These are phyloP conservation scores for Neopestalotiopsis sp. DNA, from an alignment of 2,329 filamentous ascomycete species.

Conservation along the genomic window DNA sequence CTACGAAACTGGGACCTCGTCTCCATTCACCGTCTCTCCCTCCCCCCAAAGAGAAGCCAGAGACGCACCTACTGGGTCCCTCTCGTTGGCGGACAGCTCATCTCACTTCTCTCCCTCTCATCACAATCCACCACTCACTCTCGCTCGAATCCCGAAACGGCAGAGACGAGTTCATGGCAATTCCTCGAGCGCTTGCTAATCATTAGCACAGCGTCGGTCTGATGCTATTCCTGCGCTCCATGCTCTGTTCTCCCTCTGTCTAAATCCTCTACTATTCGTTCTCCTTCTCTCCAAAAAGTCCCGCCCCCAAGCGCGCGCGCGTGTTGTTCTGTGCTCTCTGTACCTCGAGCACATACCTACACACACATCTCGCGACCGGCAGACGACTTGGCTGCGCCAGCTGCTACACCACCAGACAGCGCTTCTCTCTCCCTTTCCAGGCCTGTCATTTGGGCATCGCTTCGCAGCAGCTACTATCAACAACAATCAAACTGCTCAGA, in stretches of 20 bases:
- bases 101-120: slow-evolving; percentile 22
- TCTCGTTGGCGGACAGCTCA: slow-evolving; percentile 22
- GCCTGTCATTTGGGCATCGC: neutral
- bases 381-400: slow-evolving; percentile 9
- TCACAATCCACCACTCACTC: slow-evolving; percentile 18
- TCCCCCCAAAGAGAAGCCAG: neutral
- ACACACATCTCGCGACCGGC: slow-evolving; percentile 10
- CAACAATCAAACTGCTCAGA: neutral
- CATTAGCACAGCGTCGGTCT: slow-evolving; percentile 8
- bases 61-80: slow-evolving; percentile 10
- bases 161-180: slow-evolving; percentile 21
- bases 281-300: neutral
- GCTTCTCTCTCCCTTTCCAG: slow-evolving; percentile 1
- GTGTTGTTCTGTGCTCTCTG: neutral
- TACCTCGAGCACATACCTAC: neutral
- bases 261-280: neutral
- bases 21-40: neutral
- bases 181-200: slow-evolving; percentile 13
- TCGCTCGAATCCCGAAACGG: slow-evolving; percentile 22
- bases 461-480: neutral
- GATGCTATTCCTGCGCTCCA: slow-evolving; percentile 14
- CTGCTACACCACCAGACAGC: neutral
- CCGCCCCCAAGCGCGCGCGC: slow-evolving; percentile 1
- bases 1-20: neutral
- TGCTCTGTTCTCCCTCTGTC: slow-evolving; percentile 16